Base-by-base conservation (phyloP, 2,329 filamentous ascomycete genomes). In the Alternaria atra region DNA sequence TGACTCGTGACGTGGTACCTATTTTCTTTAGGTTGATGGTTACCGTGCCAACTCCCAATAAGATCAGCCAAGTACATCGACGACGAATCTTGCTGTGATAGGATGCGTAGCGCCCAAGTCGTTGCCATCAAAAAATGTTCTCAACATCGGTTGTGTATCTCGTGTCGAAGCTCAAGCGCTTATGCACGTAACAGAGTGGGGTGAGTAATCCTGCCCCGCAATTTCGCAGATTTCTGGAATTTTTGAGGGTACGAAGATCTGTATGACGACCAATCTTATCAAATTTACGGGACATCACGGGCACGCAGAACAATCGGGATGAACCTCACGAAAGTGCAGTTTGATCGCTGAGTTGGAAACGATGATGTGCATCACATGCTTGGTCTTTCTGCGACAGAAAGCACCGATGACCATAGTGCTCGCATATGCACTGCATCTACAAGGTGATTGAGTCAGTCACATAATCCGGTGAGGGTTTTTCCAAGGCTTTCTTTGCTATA, bases 291-390 rank as follows among this genome's bases (percentile, higher is more conserved):
- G 34, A 35, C 32, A 23, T 17, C 15, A 37, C 4, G 13, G 12
- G 46, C 20, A 20, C 20, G 20, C 20, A 20, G 20, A 20, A 20
- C 20, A 20, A 20, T 20, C 20, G 20, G 20, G 20, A 20, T 20
- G 20, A 20, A 20, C 20, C 20, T 2, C 63, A 62, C 58, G 63
- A 65, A 25, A 8, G 20, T n/a, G 8, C 23, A 6, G 39, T 25
- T 25, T 6, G 2, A 25, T 25, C 12, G 10, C 13, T 50, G 20
- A 17, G 48, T 52, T 30, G 34, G 20, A 50, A 8, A 25, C 63
- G 63, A 66, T 65, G 64, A 59, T 17, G 68, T 62, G 43, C 55
- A 29, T 57, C 44, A 30, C 12, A 15, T 43, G 25, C 13, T 43
- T 43, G 17, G 17, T 30, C n/a, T 23, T 25, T 32, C 51, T 29